Base-by-base conservation (phyloP, 495 filamentous ascomycete genomes). In the Tuber indicum region DNA sequence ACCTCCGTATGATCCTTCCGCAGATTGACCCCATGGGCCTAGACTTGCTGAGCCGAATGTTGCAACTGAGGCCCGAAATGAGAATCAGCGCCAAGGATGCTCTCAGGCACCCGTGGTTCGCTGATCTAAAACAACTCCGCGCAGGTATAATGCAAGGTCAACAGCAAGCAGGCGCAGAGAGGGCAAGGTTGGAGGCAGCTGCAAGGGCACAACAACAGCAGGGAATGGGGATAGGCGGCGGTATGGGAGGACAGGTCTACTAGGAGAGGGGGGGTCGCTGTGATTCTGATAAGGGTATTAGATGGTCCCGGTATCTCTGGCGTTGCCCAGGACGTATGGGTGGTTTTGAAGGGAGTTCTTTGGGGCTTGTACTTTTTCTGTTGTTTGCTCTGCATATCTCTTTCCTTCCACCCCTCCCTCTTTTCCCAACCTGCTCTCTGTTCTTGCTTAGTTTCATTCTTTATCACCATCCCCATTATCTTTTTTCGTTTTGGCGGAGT, bases 41-140 rank as follows among this genome's bases (percentile, higher is more conserved):
- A 83, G 93, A 97, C 82, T 86, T 99, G 46, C 86, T 99, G 75
- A 90, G 90, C 80, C 87, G 91, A 41, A 97, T 98, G 96, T 88
- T 99, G 47, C 94, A 98, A 81, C 86, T 98, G 47, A 89, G 96
- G 52, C 96, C 96, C 8, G 96, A 99, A 83, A 92, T 97, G 87
- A 89, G 96, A 44, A 91, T 97, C 81, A 92, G 91, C 74, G 96
- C 96, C 16, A 86, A 90, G 75, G 92, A 94, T 75, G 95, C 95
- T 6, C 86, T 98, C 73, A 87, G 89, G 77, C 96, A 99, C 84
- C 92, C 90, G 3, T 99, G 96, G 96, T 99, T 99, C 85, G 85
- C 75, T 47, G 81, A 83, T 77, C 44, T 83, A 26, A 80, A 76
- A 44, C 75, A 82, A 46, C 73, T 83, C 52, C 72, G 81, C 66